phyloP scores from a whole-genome alignment of 225 moss, liverwort and hornwort genomes.

The Physcomitrium patens region DNA sequence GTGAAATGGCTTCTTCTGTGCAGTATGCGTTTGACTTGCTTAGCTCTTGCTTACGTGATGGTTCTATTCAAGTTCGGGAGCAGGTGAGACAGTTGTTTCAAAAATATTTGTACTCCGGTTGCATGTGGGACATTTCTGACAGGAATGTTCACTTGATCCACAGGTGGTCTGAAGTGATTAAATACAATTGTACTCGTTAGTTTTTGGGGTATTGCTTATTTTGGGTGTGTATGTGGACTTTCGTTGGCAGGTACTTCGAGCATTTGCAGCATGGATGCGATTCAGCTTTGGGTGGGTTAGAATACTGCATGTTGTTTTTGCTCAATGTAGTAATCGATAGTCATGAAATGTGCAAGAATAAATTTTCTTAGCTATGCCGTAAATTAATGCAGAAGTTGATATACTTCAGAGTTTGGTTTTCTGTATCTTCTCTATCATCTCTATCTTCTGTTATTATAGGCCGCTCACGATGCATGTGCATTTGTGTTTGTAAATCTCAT shows the following conservation, averaged over 20 bases:
- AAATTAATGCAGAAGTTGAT: neutral
- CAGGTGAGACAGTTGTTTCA: slow-evolving; percentile 59
- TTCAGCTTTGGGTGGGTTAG: slow-evolving; percentile 82
- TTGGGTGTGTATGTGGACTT: slow-evolving; percentile 22
- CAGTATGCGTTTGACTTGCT: slow-evolving; percentile 82
- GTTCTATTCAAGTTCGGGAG: slow-evolving; percentile 70
- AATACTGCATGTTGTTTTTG: slow-evolving; percentile 20
- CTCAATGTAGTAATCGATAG: too few species aligned
- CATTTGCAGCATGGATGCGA: slow-evolving; percentile 97
- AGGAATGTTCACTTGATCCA: slow-evolving; percentile 22
- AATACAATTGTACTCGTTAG: neutral
- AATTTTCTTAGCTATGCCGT: too few species aligned
- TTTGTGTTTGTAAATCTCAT: slow-evolving; percentile 18
- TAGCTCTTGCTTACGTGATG: slow-evolving; percentile 76
- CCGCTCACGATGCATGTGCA: neutral
- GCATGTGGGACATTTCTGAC: neutral
- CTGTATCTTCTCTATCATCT: slow-evolving; percentile 2
- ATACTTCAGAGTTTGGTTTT: neutral
- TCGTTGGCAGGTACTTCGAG: slow-evolving; percentile 69
- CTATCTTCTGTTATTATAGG: neutral
- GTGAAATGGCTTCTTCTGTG: slow-evolving; percentile 85
- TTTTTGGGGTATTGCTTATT: slow-evolving; percentile 29
- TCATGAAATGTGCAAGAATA: too few species aligned
- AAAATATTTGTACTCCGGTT: slow-evolving; percentile 13
- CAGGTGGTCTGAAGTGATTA: slow-evolving; percentile 9